phyloP scores from a whole-genome alignment of 345 rosid species.

The Dovyalis caffra region DNA sequence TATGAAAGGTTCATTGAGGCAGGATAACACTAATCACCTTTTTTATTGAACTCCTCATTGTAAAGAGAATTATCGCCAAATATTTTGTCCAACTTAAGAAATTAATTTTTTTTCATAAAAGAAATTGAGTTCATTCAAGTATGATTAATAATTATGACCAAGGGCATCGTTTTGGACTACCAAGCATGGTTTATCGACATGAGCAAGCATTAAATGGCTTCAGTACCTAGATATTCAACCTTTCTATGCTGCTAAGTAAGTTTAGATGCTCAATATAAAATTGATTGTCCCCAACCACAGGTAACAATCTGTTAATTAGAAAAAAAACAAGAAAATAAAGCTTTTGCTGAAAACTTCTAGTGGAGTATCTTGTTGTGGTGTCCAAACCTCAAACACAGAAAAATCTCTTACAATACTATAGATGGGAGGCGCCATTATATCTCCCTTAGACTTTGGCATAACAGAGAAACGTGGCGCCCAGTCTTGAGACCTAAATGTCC shows the following conservation, averaged over 20 bases:
- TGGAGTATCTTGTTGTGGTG: background rate
- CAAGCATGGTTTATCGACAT: background rate
- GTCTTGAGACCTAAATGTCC: constrained; percentile 92
- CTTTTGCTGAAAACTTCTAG: no score
- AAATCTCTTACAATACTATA: constrained; percentile 64
- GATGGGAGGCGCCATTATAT: constrained; percentile 59
- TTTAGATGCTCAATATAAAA: background rate
- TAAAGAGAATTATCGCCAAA: no score
- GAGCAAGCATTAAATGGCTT: background rate
- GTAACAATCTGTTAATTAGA: background rate
- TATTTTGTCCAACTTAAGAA: no score
- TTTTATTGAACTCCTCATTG: no score
- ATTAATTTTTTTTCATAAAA: no score
- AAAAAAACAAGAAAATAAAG: no score
- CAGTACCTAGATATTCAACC: background rate
- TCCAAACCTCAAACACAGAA: background rate
- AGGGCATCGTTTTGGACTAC: no score
- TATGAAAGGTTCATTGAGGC: background rate
- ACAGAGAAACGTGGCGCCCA: constrained; percentile 77
- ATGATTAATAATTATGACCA: no score
- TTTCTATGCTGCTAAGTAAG: background rate
- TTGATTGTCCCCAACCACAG: background rate
- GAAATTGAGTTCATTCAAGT: no score
- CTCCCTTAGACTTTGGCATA: constrained; percentile 67
- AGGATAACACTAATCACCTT: background rate